Evolutionary conservation across 441 rosid species (phyloP).

Genomic region (Viola pubescens): DNA sequence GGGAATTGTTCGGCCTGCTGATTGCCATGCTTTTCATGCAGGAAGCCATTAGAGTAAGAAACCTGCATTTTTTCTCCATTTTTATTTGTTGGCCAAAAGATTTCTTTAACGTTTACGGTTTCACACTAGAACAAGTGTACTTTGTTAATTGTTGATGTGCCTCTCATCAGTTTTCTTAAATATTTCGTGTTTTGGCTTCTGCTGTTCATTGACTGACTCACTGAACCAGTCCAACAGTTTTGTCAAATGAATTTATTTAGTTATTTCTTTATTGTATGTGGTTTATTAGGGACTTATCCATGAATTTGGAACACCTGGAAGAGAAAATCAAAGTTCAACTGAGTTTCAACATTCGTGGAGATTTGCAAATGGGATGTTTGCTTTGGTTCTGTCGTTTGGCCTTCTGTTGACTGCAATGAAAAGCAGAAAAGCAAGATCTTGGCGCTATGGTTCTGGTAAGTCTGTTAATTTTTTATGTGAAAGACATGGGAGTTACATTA

Average conservation of each 20-base stretch:
- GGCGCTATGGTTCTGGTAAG: slow-evolving; percentile 71
- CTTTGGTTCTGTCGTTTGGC: slow-evolving; percentile 64
- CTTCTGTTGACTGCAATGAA: slow-evolving; percentile 60
- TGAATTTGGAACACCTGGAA: slow-evolving; percentile 51
- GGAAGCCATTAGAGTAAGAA: slow-evolving; percentile 61
- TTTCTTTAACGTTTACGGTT: background rate
- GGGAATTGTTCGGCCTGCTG: slow-evolving; percentile 73
- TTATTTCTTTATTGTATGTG: slow-evolving; percentile 12
- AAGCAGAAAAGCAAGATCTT: slow-evolving; percentile 77
- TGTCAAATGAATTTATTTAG: background rate
- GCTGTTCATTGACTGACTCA: background rate
- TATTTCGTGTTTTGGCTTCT: background rate
- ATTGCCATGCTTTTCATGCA: slow-evolving; percentile 86
- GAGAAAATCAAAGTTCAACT: slow-evolving; percentile 42
- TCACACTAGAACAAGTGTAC: no score
- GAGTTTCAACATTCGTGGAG: slow-evolving; percentile 56
- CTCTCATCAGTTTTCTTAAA: background rate
- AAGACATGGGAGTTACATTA: background rate
- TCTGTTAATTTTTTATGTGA: background rate
- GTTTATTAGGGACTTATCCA: slow-evolving; percentile 53
- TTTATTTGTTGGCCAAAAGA: background rate
- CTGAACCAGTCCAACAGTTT: background rate
- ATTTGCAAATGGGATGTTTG: slow-evolving; percentile 78
- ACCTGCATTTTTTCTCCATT: background rate
- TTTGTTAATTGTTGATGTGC: background rate